Percentiles rank a stretch among this genome's conserved stretches.
Evolutionary conservation across 116 monocot species (phyloP).

Genomic region (Posidonia oceanica): DNA sequence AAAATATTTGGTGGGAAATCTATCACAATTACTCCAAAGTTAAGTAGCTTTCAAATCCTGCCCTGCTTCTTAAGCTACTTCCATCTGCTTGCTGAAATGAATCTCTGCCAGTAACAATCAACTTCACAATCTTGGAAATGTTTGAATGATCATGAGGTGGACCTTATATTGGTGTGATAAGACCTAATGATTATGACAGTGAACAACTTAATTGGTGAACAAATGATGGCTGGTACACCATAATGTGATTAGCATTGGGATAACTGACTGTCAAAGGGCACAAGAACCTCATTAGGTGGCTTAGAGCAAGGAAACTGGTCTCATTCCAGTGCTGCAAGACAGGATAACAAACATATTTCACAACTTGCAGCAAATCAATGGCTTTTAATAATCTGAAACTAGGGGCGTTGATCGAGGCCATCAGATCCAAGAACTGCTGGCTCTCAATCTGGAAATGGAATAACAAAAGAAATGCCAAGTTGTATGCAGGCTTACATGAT

Average conservation of each 20-base stretch:
- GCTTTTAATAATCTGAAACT: neutral
- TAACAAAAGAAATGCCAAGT: neutral
- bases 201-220: too few species aligned
- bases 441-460: neutral
- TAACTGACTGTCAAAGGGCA: neutral
- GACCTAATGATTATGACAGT: too few species aligned
- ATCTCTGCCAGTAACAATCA: too few species aligned
- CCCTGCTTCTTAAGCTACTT: too few species aligned
- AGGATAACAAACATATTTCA: neutral
- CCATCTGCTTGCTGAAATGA: too few species aligned
- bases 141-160: too few species aligned
- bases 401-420: neutral
- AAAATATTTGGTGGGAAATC: too few species aligned
- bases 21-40: too few species aligned
- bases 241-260: neutral
- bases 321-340: neutral
- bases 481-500: neutral
- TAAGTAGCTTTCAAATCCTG: too few species aligned
- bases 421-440: slow-evolving; percentile 5
- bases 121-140: too few species aligned
- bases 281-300: slow-evolving; percentile 5
- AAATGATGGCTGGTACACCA: too few species aligned
- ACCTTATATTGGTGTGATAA: too few species aligned
- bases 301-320: neutral
- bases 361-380: neutral